A percentile compares a stretch with the other conserved stretches of the same genome.
Evolutionary conservation across 2,329 filamentous ascomycete genomes (phyloP).

Genomic region (Sphaceloma murrayae): DNA sequence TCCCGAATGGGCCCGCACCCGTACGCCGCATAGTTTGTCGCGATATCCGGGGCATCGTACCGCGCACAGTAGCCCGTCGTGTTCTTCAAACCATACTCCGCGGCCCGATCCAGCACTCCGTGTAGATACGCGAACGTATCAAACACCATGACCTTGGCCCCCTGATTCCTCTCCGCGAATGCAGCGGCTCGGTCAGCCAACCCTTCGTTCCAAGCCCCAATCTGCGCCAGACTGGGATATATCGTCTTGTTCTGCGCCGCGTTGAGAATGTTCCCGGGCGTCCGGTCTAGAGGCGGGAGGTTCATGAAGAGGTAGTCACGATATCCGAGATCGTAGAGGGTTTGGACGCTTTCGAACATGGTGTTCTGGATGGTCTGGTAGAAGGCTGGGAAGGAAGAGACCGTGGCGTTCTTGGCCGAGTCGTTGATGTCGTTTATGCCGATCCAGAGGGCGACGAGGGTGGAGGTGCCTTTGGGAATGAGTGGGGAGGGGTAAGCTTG

Average conservation of each 20-base stretch:
- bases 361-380: constrained; percentile 36
- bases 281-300: constrained; percentile 43
- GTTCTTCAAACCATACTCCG: constrained; percentile 37
- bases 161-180: constrained; percentile 29
- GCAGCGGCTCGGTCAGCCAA: constrained; percentile 28
- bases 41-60: constrained; percentile 40
- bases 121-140: constrained; percentile 38
- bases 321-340: constrained; percentile 37
- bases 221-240: constrained; percentile 19
- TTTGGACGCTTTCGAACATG: constrained; percentile 35
- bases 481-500: constrained; percentile 34
- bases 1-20: constrained; percentile 36
- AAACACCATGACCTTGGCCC: constrained; percentile 35
- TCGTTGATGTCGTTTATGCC: constrained; percentile 49
- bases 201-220: constrained; percentile 38
- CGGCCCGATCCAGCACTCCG: constrained; percentile 35
- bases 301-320: constrained; percentile 42
- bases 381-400: constrained; percentile 35
- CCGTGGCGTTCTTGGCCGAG: constrained; percentile 33
- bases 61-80: constrained; percentile 37
- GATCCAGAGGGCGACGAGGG: constrained; percentile 46
- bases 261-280: constrained; percentile 30
- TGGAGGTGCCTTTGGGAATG: constrained; percentile 26
- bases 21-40: constrained; percentile 35
- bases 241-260: constrained; percentile 40